Conservation (phyloP, 2,329 filamentous ascomycete genomes). For the Neofusicoccum laricinum region DNA sequence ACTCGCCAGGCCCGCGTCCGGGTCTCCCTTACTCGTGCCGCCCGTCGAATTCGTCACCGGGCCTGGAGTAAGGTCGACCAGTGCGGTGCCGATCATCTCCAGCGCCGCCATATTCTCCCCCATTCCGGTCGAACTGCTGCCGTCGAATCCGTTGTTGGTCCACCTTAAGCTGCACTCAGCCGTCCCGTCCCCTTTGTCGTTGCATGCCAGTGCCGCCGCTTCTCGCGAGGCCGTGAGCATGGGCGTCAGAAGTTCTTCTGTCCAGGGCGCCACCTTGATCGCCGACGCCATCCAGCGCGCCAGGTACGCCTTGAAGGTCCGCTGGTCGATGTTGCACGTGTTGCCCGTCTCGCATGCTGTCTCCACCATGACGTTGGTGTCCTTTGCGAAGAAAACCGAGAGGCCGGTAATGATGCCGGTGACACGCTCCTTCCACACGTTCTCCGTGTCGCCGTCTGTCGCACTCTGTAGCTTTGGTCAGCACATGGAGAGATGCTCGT, state of each 20-base stretch:
- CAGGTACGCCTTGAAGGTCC: constrained; percentile 69
- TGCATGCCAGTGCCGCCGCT: constrained; percentile 62
- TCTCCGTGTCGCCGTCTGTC: constrained; percentile 52
- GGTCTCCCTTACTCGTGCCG: constrained; percentile 49
- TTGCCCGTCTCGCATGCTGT: constrained; percentile 60
- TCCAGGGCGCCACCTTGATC: constrained; percentile 60
- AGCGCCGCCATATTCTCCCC: constrained; percentile 54
- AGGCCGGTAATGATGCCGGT: constrained; percentile 45
- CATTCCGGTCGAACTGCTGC: constrained; percentile 41
- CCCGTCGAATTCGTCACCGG: constrained; percentile 51
- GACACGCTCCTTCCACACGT: constrained; percentile 55
- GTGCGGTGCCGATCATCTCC: constrained; percentile 47
- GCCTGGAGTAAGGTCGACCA: constrained; percentile 29
- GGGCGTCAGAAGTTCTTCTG: constrained; percentile 53
- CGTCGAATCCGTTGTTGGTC: constrained; percentile 53
- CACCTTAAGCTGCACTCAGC: constrained; percentile 63
- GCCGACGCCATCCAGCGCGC: constrained; percentile 63
- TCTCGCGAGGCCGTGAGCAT: constrained; percentile 54
- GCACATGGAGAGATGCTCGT: neutral
- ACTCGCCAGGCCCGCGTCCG: constrained; percentile 27
- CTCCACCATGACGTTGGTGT: constrained; percentile 64
- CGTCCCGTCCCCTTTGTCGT: constrained; percentile 48
- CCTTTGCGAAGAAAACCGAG: constrained; percentile 52
- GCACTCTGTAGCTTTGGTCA: neutral
- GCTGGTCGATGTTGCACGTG: constrained; percentile 70